Base-by-base conservation (phyloP, 2,329 filamentous ascomycete genomes). In the Xylaria sp. region DNA sequence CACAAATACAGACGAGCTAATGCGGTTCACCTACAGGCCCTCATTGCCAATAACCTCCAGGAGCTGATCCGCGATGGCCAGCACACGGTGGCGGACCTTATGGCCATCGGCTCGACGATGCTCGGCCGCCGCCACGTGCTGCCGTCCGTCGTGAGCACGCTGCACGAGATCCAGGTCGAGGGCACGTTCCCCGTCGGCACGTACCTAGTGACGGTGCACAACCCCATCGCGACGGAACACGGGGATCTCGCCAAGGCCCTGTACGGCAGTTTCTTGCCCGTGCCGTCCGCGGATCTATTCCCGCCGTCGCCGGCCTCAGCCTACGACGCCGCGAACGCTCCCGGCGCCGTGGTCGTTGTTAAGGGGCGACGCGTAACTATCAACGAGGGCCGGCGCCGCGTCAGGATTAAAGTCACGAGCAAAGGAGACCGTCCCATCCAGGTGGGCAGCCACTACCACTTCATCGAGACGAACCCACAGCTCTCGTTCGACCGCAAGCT, bases 1-100 rank as follows among this genome's bases (percentile, higher is more conserved):
- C 36, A 41, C 36, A 52, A 15, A 23, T 2, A 39, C n/a, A 58
- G 39, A 49, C 13, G 18, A 18, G 59, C 62, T 68, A 59, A 70
- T 66, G 48, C 28, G 25, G 23, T 23, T 56, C 49, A 23, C 51
- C 31, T n/a, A 41, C 59, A 92, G 90, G 92, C 91, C 33, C 87
- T 94, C 73, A 97, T 98, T 77, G 91, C 94, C 71, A 94, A 89
- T 79, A 94, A 94, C 80, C 87, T 98, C 59, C 95, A 98, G 81
- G 95, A 98, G 87, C 91, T 98, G 76, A 97, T 98, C 80, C 94
- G 95, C 80, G 95, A 98, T 95, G 95, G 95, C 79, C 90, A 92
- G 74, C 93, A 98, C 83, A 92, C 88, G 15, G 95, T 98, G 63
- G 91, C 94, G 48, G 94, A 97, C 80, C 92, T 98, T 78, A 98